Evolutionary conservation across 1,284 basidiomycete species (phyloP), one percentile per base, ranked within the genome.

Genomic region (Apiotrichum porosum): DNA sequence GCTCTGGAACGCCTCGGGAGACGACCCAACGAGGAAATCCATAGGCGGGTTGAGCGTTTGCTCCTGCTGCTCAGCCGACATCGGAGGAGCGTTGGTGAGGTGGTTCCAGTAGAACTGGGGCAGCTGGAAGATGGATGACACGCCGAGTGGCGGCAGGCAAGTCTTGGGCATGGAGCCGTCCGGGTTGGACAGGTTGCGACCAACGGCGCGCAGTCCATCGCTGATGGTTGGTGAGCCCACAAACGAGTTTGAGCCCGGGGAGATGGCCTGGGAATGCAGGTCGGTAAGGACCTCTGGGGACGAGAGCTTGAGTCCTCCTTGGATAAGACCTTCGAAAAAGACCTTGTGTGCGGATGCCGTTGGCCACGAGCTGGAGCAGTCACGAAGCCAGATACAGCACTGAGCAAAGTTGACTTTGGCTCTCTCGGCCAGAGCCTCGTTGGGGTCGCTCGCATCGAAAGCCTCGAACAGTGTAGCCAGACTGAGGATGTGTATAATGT

Each of bases 261-360:
- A 43, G 12, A 44, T 6, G 19, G 30, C 41, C 8, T 28, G 26
- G 8, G 26, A 28, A 14, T 9, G 22, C 10, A 24, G 13, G 9
- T 14, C 15, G 14, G 39, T 17, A 8, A 18, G 17, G 4, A 33
- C 41, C 8, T 42, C 41, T 4, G 41, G 13, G 32, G 32, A 44
- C 8, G 45, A 45, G 13, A 53, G 37, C 46, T 61, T 59, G 21
- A 66, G 42, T 9, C 66, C 68, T 4, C 66, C 66, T 41, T 62
- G 61, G 30, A 71, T 67, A 26, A 71, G 44, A 14, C 64, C 67
- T 40, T 72, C 69, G 32, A 72, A 68, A 56, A 70, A 72, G 15
- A 69, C 42, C 41, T 65, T 62, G 51, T 70, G 68, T 1, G 66
- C 56, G 1, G 63, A 66, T 6, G 69, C 68, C 1, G 66, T 60